Conservation (phyloP, 495 filamentous ascomycete species). For the Durotheca rogersii region DNA sequence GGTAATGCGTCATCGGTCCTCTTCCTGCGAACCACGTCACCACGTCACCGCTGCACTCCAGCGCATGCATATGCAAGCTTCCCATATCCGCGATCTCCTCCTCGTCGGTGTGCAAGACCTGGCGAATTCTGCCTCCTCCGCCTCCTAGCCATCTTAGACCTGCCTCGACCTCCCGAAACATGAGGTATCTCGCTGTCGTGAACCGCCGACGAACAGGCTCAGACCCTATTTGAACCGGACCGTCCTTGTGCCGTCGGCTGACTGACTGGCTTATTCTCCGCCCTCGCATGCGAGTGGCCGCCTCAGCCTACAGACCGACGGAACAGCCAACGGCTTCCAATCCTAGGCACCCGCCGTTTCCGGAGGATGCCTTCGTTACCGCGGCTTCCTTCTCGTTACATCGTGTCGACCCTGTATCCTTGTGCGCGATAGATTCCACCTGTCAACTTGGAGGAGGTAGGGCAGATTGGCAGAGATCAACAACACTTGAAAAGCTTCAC, state of each 20-base stretch:
- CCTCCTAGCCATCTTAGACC: slow-evolving; percentile 1
- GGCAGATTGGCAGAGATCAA: slow-evolving; percentile 1
- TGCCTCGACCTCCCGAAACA: background rate
- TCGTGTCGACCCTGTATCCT: slow-evolving; percentile 7
- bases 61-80: slow-evolving; percentile 23
- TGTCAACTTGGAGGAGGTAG: background rate
- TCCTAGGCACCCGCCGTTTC: slow-evolving; percentile 14
- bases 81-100: slow-evolving; percentile 22
- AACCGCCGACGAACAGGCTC: slow-evolving; percentile 13
- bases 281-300: slow-evolving; percentile 26
- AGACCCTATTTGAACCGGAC: slow-evolving; percentile 23
- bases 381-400: slow-evolving; percentile 13
- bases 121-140: slow-evolving; percentile 6
- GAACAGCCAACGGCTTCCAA: slow-evolving; percentile 14
- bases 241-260: slow-evolving; percentile 15
- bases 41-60: slow-evolving; percentile 32
- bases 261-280: slow-evolving; percentile 18
- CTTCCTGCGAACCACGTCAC: slow-evolving; percentile 27
- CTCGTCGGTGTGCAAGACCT: slow-evolving; percentile 1
- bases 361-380: slow-evolving; percentile 26
- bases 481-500: background rate
- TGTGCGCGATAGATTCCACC: slow-evolving; percentile 15
- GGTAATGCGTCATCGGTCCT: too few relatives aligned
- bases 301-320: slow-evolving; percentile 8
- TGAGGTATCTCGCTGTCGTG: slow-evolving; percentile 6